Evolutionary conservation across 768 basidiomycete genomes (phyloP).

Genomic region (Paxillus ammoniavirescens): DNA sequence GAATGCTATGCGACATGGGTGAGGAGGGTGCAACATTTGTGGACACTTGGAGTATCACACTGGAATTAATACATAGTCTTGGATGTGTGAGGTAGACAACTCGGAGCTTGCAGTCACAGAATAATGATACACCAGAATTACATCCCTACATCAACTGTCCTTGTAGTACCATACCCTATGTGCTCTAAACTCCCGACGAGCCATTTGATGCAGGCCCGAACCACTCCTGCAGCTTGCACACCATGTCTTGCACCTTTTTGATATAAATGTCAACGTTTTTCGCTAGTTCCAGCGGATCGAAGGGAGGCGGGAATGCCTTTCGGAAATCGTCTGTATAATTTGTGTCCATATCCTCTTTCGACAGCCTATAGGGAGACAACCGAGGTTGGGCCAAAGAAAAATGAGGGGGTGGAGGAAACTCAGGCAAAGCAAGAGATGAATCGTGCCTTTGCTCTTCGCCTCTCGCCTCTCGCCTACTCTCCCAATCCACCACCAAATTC

Average conservation of each 20-base stretch:
- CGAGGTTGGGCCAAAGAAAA: neutral
- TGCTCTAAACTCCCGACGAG: too few relatives aligned
- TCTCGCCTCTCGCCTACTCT: constrained; percentile 11
- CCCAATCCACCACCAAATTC: constrained; percentile 18
- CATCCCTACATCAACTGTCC: too few relatives aligned
- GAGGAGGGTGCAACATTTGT: neutral
- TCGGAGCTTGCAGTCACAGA: neutral
- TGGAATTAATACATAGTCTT: too few relatives aligned
- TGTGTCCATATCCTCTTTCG: constrained; percentile 10
- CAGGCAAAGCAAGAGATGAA: neutral
- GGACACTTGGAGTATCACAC: too few relatives aligned
- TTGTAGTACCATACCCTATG: too few relatives aligned
- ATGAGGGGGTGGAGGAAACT: neutral
- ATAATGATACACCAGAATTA: too few relatives aligned
- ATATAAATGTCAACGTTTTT: constrained; percentile 25
- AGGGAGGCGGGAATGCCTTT: constrained; percentile 18
- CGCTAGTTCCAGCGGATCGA: constrained; percentile 5
- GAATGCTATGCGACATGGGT: constrained; percentile 34
- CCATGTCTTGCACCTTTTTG: constrained; percentile 25
- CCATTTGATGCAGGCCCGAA: constrained; percentile 11
- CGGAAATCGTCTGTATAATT: constrained; percentile 25
- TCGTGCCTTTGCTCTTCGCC: constrained; percentile 9
- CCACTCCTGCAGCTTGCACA: constrained; percentile 22
- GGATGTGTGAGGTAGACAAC: neutral
- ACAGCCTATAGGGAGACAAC: constrained; percentile 7